These are phyloP conservation scores for Carallia pectinifolia DNA, from an alignment of 345 rosid genomes.

Conservation along the genomic window DNA sequence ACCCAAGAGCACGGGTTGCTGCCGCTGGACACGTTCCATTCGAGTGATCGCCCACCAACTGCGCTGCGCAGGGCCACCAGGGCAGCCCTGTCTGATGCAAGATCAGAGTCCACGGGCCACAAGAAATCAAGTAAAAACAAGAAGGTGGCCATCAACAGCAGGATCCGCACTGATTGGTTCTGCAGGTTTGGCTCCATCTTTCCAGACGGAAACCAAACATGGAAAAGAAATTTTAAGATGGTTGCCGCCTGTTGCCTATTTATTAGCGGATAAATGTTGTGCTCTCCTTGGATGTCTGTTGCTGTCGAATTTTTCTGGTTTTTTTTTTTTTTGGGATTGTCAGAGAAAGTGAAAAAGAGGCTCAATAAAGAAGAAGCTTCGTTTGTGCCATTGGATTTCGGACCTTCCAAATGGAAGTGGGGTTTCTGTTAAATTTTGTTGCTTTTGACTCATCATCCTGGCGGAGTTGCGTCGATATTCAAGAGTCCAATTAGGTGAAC, in stretches of 20 bases:
- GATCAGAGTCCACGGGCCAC: slow-evolving; percentile 15
- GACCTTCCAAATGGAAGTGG: too few relatives aligned
- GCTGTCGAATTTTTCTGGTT: too few relatives aligned
- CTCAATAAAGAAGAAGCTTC: neutral
- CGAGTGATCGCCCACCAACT: slow-evolving; percentile 20
- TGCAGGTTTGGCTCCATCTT: slow-evolving; percentile 11
- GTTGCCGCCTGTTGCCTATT: too few relatives aligned
- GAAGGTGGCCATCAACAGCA: neutral
- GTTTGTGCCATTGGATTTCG: too few relatives aligned
- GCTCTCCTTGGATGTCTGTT: too few relatives aligned
- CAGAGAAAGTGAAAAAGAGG: too few relatives aligned
- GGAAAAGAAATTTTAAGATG: neutral
- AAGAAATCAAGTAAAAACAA: neutral
- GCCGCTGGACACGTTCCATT: slow-evolving; percentile 18
- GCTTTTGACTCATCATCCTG: too few relatives aligned
- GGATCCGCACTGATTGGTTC: neutral
- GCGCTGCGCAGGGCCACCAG: slow-evolving; percentile 17
- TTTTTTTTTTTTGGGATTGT: too few relatives aligned
- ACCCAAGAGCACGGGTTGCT: slow-evolving; percentile 40
- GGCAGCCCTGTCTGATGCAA: slow-evolving; percentile 26
- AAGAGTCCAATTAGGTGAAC: too few relatives aligned
- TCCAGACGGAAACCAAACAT: neutral
- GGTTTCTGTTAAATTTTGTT: too few relatives aligned
- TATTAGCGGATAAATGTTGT: too few relatives aligned
- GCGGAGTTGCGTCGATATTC: neutral